Conservation (phyloP, 2,329 filamentous ascomycete genomes). For the Aspergillus sergii region DNA sequence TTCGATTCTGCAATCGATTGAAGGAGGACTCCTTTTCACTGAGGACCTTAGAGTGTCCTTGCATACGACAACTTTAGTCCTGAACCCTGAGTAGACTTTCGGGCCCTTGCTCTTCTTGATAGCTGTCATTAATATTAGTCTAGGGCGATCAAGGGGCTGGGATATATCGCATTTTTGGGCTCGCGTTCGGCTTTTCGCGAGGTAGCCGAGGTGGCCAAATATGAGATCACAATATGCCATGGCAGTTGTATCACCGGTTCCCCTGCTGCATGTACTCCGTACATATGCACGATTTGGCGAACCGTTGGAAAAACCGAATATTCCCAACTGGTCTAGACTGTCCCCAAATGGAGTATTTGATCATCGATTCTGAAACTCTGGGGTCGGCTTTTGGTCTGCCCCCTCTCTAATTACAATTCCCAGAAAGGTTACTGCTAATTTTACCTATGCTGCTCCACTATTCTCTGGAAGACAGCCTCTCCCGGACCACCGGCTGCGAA, state of each 20-base stretch:
- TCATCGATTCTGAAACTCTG: not conserved
- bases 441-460: not conserved
- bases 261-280: not conserved
- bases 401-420: not conserved
- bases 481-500: not conserved
- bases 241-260: not conserved
- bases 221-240: not conserved
- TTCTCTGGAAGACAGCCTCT: not conserved
- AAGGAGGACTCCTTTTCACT: not conserved
- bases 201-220: not conserved
- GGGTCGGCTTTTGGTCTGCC: not conserved
- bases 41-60: not conserved
- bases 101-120: not conserved
- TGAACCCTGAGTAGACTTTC: not conserved
- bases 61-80: not conserved
- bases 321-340: not conserved
- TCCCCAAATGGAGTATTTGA: not conserved
- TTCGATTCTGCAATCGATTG: not conserved
- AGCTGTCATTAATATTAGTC: not conserved
- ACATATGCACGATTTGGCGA: not conserved
- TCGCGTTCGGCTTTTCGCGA: not conserved
- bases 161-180: not conserved
- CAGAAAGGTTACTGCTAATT: not conserved
- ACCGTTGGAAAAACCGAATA: not conserved
- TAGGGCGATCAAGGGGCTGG: not conserved